phyloP scores from a whole-genome alignment of 2,329 filamentous ascomycete genomes.

The Cercospora brassicicola region DNA sequence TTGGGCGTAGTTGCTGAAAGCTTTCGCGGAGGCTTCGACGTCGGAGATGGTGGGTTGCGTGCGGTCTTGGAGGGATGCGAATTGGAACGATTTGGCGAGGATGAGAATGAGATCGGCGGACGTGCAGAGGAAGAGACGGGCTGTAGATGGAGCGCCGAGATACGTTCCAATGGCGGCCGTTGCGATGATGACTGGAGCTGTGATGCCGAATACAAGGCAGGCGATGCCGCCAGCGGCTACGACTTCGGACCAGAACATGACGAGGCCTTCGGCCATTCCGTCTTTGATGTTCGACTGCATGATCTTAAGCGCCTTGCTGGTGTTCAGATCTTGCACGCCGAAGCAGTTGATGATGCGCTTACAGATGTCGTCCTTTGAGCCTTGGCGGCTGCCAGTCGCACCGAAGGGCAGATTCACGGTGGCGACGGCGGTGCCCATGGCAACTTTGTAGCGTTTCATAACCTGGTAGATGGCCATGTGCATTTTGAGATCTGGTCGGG shows the following conservation, averaged over 20 bases:
- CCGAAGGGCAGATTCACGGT: constrained; percentile 22
- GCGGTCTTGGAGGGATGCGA: constrained; percentile 13
- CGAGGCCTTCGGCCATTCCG: constrained; percentile 19
- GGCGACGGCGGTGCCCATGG: constrained; percentile 32
- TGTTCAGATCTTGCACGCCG: constrained; percentile 25
- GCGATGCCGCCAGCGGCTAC: constrained; percentile 27
- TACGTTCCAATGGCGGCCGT: constrained; percentile 29
- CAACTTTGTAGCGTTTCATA: constrained; percentile 36
- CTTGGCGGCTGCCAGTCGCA: constrained; percentile 28
- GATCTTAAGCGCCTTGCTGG: constrained; percentile 24
- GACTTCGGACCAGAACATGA: constrained; percentile 24
- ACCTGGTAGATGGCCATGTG: constrained; percentile 39
- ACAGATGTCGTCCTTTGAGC: constrained; percentile 29
- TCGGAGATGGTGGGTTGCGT: neutral
- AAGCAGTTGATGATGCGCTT: constrained; percentile 32
- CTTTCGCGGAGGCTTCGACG: neutral
- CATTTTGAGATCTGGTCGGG: constrained; percentile 40
- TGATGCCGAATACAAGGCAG: constrained; percentile 30
- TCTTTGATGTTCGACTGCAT: constrained; percentile 30
- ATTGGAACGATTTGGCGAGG: constrained; percentile 36
- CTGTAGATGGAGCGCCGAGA: constrained; percentile 36
- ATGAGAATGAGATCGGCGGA: constrained; percentile 40
- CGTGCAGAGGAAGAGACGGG: constrained; percentile 39
- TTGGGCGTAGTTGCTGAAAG: neutral
- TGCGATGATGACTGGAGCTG: constrained; percentile 33